phyloP scores from a whole-genome alignment of 495 filamentous ascomycete genomes.

The Penicillium paradoxum region DNA sequence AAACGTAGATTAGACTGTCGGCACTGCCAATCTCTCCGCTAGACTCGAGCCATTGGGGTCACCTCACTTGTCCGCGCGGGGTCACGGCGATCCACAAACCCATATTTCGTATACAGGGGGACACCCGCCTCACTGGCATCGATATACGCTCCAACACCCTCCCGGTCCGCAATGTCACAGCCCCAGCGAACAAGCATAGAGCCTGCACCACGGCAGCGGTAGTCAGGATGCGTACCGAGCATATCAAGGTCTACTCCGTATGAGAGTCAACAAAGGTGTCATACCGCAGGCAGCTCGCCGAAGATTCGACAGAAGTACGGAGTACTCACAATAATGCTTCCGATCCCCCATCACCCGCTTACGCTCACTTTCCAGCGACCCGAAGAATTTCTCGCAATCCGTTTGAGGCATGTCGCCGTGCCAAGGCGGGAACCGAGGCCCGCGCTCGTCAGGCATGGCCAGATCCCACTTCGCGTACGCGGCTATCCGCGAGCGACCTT shows the following conservation, averaged over 20 bases:
- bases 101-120: slow-evolving; percentile 26
- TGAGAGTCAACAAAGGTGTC: neutral
- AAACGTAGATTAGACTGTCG: neutral
- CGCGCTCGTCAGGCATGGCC: slow-evolving; percentile 20
- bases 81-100: slow-evolving; percentile 28
- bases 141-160: slow-evolving; percentile 26
- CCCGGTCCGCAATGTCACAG: slow-evolving; percentile 35
- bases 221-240: slow-evolving; percentile 45
- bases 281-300: neutral
- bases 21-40: neutral
- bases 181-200: slow-evolving; percentile 48
- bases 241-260: slow-evolving; percentile 48
- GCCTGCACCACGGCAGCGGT: slow-evolving; percentile 46
- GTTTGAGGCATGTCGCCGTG: slow-evolving; percentile 14
- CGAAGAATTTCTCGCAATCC: slow-evolving; percentile 17
- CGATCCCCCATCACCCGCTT: slow-evolving; percentile 22
- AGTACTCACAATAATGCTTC: slow-evolving; percentile 23
- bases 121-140: slow-evolving; percentile 29
- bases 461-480: slow-evolving; percentile 30
- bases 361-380: slow-evolving; percentile 12
- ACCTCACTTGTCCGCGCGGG: slow-evolving; percentile 1
- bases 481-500: slow-evolving; percentile 16
- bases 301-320: neutral
- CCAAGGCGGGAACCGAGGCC: slow-evolving; percentile 25
- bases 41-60: slow-evolving; percentile 4